Conservation (phyloP, 1,284 basidiomycete species). For the Cutaneotrichosporon sp. region DNA sequence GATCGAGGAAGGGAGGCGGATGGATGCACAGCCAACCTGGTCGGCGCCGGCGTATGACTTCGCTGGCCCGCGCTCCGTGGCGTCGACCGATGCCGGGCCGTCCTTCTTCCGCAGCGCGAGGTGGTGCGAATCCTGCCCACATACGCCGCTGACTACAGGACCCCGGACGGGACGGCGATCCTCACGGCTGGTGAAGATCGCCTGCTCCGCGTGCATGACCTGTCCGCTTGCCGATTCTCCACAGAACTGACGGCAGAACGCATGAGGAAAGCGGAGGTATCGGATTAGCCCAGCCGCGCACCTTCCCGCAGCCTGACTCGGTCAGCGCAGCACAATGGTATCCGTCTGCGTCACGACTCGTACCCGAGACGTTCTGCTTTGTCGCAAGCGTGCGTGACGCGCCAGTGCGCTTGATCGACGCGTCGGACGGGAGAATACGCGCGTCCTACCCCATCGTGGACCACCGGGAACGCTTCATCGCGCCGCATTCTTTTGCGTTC, state of each 20-base stretch:
- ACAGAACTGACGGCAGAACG: background rate
- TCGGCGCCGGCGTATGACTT: slow-evolving; percentile 34
- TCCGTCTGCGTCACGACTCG: slow-evolving; percentile 63
- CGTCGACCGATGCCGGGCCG: slow-evolving; percentile 8
- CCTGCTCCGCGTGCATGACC: slow-evolving; percentile 34
- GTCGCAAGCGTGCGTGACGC: slow-evolving; percentile 73
- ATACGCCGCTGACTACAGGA: slow-evolving; percentile 33
- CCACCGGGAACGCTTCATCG: slow-evolving; percentile 80
- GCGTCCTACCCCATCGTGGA: slow-evolving; percentile 88
- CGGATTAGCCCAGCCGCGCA: slow-evolving; percentile 11
- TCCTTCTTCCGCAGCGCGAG: slow-evolving; percentile 45
- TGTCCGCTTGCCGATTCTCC: slow-evolving; percentile 25
- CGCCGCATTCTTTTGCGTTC: slow-evolving; percentile 78
- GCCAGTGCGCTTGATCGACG: slow-evolving; percentile 78
- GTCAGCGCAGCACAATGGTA: slow-evolving; percentile 78
- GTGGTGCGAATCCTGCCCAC: slow-evolving; percentile 31
- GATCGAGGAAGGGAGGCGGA: background rate
- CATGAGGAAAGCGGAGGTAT: background rate
- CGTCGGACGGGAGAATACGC: slow-evolving; percentile 72
- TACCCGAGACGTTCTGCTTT: slow-evolving; percentile 73
- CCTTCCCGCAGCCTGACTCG: slow-evolving; percentile 62
- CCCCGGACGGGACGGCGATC: slow-evolving; percentile 41
- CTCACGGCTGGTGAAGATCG: slow-evolving; percentile 49
- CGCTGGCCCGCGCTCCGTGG: background rate
- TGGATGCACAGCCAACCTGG: slow-evolving; percentile 25